These are phyloP conservation scores for Colletotrichum lentis DNA, from an alignment of 2,329 filamentous ascomycete genomes.

Conservation along the genomic window DNA sequence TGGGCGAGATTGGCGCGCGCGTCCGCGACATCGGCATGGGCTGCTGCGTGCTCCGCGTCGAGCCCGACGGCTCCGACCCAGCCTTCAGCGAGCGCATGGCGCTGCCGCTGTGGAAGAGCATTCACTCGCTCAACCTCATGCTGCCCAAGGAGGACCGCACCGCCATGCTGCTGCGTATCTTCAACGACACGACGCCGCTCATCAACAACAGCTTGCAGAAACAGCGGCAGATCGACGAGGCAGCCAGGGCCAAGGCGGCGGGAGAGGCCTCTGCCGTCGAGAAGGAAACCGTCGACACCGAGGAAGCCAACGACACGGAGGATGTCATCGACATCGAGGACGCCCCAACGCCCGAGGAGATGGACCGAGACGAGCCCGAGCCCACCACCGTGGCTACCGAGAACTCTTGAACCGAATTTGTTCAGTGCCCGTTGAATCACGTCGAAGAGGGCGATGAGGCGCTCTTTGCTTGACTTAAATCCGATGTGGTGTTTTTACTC, in stretches of 20 bases:
- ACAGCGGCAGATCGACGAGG: conserved; percentile 49
- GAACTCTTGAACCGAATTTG: not conserved
- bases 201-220: conserved; percentile 72
- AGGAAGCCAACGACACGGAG: not conserved
- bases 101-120: conserved; percentile 91
- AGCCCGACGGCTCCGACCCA: conserved; percentile 71
- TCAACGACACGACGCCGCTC: conserved; percentile 86
- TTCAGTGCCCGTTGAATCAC: not conserved
- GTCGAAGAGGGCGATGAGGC: not conserved
- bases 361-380: conserved; percentile 22
- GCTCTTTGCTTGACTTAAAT: not conserved
- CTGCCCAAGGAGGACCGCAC: conserved; percentile 94
- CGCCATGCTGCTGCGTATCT: conserved; percentile 90
- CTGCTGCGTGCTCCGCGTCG: conserved; percentile 87
- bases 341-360: conserved; percentile 48
- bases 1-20: conserved; percentile 88
- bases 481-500: not conserved
- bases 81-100: conserved; percentile 80
- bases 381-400: not conserved
- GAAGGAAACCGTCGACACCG: conserved; percentile 34
- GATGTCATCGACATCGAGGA: conserved; percentile 48
- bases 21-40: conserved; percentile 85
- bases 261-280: conserved; percentile 40
- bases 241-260: conserved; percentile 47
- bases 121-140: conserved; percentile 95